phyloP scores from a whole-genome alignment of 1,284 basidiomycete genomes.

The Coniferiporia sulphurascens region DNA sequence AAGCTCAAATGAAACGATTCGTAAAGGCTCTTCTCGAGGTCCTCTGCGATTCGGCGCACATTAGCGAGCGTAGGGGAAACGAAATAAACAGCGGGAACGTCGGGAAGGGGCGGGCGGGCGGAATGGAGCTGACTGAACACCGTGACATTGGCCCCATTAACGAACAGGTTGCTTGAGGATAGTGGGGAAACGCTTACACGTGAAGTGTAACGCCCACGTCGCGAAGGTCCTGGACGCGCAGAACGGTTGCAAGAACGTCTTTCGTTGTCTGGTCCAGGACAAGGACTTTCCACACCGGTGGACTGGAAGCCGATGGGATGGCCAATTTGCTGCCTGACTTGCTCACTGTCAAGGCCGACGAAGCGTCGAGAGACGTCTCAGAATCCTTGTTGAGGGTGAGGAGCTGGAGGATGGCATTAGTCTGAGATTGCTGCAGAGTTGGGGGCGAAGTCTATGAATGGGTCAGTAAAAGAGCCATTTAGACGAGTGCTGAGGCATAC shows the following conservation, averaged over 20 bases:
- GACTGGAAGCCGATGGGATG: constrained; percentile 49
- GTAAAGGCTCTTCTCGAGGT: constrained; percentile 84
- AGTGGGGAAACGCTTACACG: constrained; percentile 56
- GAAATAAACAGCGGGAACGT: constrained; percentile 98
- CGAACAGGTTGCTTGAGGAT: background rate
- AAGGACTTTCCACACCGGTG: constrained; percentile 95
- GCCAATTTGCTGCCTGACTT: constrained; percentile 43
- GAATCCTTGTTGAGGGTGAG: constrained; percentile 56
- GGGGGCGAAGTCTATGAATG: constrained; percentile 2
- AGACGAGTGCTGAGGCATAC: background rate
- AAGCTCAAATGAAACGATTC: constrained; percentile 95
- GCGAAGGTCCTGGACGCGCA: constrained; percentile 93
- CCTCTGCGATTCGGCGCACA: constrained; percentile 84
- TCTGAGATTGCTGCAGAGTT: constrained; percentile 72
- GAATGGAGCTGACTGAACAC: constrained; percentile 81
- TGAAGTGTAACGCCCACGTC: constrained; percentile 97
- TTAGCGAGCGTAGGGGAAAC: constrained; percentile 88
- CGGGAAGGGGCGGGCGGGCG: constrained; percentile 81
- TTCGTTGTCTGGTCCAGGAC: constrained; percentile 95
- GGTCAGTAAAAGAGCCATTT: background rate
- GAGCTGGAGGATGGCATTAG: constrained; percentile 61
- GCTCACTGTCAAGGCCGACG: constrained; percentile 27
- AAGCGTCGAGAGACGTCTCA: constrained; percentile 36
- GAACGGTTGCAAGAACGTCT: constrained; percentile 91
- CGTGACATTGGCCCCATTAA: constrained; percentile 15